Evolutionary conservation across 257 asterid genomes (phyloP), one percentile per base, ranked within the genome.

Genomic region (Haberlea rhodopensis): DNA sequence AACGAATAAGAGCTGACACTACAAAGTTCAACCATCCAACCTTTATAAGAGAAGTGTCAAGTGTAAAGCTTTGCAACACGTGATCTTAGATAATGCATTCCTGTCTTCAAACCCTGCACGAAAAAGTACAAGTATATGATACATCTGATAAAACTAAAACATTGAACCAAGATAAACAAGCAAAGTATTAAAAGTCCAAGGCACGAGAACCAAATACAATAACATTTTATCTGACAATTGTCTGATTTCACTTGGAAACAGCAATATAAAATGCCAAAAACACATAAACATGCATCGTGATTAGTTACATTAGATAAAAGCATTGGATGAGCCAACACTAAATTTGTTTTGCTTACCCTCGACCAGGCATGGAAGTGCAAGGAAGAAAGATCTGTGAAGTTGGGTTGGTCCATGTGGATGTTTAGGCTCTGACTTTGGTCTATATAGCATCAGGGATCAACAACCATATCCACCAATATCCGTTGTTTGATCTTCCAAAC

Each of bases 51-150:
- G 84, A 34, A n/a, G 95, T 82, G 76, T 92, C 95, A 1, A 92
- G 95, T 2, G 98, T 92, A 76, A 87, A 89, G 96, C 97, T 55
- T n/a, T n/a, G 97, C 97, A 52, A 97, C 95, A 6, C 95, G 96
- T 8, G 98, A 79, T 65, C 97, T 77, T 22, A 92, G 81, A 67
- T 87, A 92, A 78, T 92, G 89, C 98, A 92, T 87, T 66, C 97
- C 97, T 0, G 98, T 89, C 83, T 92, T 92, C 86, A 92, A 69
- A 24, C 96, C 98, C 98, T 88, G 72, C 66, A 43, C 18, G 46
- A 45, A 63, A 54, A 67, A 52, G 25, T 21, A 52, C 15, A 24
- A 29, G 25, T 62, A 45, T 8, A 43, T 28, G 37, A 58, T n/a
- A 58, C 27, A 31, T 29, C 27, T 29, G 48, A 53, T 18, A 56